Percentiles rank a stretch among this genome's conserved stretches.
Evolutionary conservation across 192 early-diverging fungal species (phyloP).

Genomic region (Entomortierella parvispora): DNA sequence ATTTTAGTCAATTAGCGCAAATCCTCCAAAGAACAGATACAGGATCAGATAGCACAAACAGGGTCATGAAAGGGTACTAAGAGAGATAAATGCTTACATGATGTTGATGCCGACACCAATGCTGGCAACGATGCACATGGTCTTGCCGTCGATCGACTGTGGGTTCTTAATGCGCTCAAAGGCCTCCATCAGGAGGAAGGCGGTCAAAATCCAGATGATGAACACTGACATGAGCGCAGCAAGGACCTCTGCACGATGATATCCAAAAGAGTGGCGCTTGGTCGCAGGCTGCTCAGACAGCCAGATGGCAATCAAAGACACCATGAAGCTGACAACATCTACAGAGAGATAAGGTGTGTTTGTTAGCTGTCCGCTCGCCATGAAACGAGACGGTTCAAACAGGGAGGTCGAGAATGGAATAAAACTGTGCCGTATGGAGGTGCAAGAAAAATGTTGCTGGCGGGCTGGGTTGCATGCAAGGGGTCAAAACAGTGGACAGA

Average conservation of each 20-base stretch:
- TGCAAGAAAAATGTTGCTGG: no score
- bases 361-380: no score
- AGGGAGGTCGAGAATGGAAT: background rate
- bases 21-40: no score
- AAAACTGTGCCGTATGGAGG: background rate
- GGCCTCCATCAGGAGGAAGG: conserved; percentile 75
- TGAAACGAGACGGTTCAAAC: no score
- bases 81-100: conserved; percentile 59
- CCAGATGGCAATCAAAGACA: conserved; percentile 68
- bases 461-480: no score
- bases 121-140: conserved; percentile 76
- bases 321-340: conserved; percentile 79
- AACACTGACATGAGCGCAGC: conserved; percentile 82
- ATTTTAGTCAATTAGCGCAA: background rate
- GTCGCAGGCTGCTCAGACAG: conserved; percentile 51
- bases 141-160: conserved; percentile 67
- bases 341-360: conserved; percentile 8
- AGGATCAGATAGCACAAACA: background rate
- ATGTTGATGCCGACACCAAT: conserved; percentile 82
- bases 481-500: background rate
- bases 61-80: background rate
- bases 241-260: conserved; percentile 81
- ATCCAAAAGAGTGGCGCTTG: conserved; percentile 73
- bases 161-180: conserved; percentile 74
- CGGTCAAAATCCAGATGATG: conserved; percentile 82